phyloP scores from a whole-genome alignment of 139 green algal species.

The Diplosphaera chodatii region DNA sequence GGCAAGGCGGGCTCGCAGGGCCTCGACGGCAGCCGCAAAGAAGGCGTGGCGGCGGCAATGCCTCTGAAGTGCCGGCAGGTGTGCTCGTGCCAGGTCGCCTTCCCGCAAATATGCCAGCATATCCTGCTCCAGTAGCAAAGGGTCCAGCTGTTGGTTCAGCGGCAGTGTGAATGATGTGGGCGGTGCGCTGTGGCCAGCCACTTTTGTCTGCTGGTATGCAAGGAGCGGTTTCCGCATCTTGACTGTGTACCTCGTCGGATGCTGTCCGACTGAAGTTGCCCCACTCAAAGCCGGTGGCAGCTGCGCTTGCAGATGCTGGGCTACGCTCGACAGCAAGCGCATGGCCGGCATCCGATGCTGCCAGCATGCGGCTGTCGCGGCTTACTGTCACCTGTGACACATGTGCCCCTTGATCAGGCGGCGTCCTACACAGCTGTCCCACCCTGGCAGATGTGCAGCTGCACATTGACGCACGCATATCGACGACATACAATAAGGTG shows the following conservation, averaged over 20 bases:
- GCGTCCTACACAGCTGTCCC: no score
- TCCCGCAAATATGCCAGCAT: not conserved
- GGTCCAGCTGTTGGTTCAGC: no score
- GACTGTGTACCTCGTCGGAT: not conserved
- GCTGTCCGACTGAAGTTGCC: not conserved
- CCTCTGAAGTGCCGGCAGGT: not conserved
- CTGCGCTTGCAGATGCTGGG: not conserved
- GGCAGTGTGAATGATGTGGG: no score
- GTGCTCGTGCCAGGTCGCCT: not conserved
- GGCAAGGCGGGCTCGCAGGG: not conserved
- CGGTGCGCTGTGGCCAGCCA: no score
- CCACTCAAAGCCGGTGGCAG: not conserved
- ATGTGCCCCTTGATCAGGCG: no score
- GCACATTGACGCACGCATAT: no score
- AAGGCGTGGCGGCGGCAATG: not conserved
- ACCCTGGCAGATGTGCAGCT: no score
- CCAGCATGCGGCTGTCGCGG: not conserved
- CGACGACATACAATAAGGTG: no score
- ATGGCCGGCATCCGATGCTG: not conserved
- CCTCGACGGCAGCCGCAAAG: not conserved
- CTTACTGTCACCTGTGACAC: not conserved
- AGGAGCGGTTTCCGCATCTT: no score
- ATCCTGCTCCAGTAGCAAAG: no score
- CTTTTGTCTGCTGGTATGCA: no score
- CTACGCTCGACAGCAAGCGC: not conserved